phyloP scores from a whole-genome alignment of 2,329 filamentous ascomycete species.

The Calonectria henricotiae region DNA sequence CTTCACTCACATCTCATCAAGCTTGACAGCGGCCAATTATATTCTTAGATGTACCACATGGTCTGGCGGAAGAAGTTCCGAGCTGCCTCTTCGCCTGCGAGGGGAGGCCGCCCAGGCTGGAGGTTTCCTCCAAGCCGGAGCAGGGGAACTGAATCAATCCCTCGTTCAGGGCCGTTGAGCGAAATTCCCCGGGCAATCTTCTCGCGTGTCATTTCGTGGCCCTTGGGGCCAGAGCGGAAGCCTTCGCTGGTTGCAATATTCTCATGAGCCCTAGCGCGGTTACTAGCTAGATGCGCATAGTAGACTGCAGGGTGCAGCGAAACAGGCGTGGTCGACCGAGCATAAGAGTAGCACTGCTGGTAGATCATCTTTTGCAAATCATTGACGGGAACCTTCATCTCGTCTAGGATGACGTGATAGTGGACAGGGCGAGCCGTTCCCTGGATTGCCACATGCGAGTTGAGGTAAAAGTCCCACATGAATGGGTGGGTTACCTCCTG shows the following conservation, averaged over 20 bases:
- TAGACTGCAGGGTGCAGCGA: slow-evolving; percentile 93
- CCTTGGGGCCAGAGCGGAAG: slow-evolving; percentile 63
- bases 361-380: slow-evolving; percentile 92
- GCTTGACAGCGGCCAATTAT: background rate
- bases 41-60: slow-evolving; percentile 64
- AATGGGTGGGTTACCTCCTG: slow-evolving; percentile 91
- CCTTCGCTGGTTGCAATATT: slow-evolving; percentile 64
- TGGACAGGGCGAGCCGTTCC: slow-evolving; percentile 94
- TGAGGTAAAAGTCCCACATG: slow-evolving; percentile 88
- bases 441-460: slow-evolving; percentile 83
- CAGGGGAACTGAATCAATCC: slow-evolving; percentile 53
- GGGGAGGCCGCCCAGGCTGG: slow-evolving; percentile 44
- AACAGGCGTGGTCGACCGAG: slow-evolving; percentile 92
- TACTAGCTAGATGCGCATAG: slow-evolving; percentile 92
- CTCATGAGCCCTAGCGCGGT: slow-evolving; percentile 85
- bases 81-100: slow-evolving; percentile 55
- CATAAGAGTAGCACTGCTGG: slow-evolving; percentile 94
- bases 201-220: slow-evolving; percentile 60
- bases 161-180: slow-evolving; percentile 44
- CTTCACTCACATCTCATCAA: background rate
- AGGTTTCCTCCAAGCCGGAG: slow-evolving; percentile 54
- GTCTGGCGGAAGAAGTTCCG: slow-evolving; percentile 59
- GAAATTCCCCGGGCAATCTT: slow-evolving; percentile 61
- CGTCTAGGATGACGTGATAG: slow-evolving; percentile 91
- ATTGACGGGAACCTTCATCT: slow-evolving; percentile 78